phyloP scores from a whole-genome alignment of 345 rosid species.

The Salix viminalis region DNA sequence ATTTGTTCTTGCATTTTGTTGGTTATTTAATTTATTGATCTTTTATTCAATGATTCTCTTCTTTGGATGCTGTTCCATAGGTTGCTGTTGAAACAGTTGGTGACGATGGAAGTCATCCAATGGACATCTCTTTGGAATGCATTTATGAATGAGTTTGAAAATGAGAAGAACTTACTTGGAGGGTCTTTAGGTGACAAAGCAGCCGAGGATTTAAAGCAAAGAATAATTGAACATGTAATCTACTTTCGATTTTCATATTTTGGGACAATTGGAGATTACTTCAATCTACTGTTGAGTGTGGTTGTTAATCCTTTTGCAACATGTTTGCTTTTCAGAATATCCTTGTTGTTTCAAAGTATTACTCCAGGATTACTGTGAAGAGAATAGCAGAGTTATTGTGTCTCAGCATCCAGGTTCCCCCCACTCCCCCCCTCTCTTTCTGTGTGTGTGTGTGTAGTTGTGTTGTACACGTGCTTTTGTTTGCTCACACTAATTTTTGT shows the following conservation, averaged over 20 bases:
- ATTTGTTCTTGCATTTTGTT: background rate
- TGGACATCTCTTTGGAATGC: slow-evolving; percentile 94
- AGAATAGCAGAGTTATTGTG: slow-evolving; percentile 90
- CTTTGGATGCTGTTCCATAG: slow-evolving; percentile 30
- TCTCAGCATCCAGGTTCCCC: slow-evolving; percentile 63
- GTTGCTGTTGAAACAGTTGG: slow-evolving; percentile 77
- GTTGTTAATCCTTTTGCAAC: background rate
- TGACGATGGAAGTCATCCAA: slow-evolving; percentile 95
- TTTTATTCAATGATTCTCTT: background rate
- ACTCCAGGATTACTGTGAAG: slow-evolving; percentile 77
- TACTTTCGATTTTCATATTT: background rate
- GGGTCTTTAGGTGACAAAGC: slow-evolving; percentile 90
- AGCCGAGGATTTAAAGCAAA: slow-evolving; percentile 81
- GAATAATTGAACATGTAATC: slow-evolving; percentile 90
- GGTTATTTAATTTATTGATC: background rate
- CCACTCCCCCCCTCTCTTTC: background rate
- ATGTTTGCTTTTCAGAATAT: slow-evolving; percentile 65
- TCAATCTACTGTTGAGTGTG: background rate
- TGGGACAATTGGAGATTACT: background rate
- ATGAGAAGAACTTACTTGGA: slow-evolving; percentile 77
- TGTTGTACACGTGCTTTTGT: background rate
- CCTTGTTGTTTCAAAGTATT: slow-evolving; percentile 91
- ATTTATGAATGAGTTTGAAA: slow-evolving; percentile 79
- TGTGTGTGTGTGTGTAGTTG: background rate
- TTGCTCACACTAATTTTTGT: background rate